Conservation (phyloP, 2,329 filamentous ascomycete genomes). For the Aspergillus ustus region DNA sequence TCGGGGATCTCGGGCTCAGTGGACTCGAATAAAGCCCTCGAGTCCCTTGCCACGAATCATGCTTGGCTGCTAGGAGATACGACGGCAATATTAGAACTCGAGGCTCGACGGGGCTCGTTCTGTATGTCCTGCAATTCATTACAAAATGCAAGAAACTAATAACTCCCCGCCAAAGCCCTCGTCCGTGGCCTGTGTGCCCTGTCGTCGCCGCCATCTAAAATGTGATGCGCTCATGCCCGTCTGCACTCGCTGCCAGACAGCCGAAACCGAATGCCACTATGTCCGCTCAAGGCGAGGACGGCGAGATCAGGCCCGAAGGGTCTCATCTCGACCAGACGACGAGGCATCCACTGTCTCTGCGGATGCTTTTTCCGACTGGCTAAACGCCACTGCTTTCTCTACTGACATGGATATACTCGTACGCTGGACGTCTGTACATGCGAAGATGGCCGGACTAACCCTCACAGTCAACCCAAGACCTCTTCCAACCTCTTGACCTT, state of each 20-base stretch:
- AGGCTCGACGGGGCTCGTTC: background rate
- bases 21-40: background rate
- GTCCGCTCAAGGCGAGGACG: constrained; percentile 52
- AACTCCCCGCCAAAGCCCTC: constrained; percentile 19
- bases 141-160: constrained; percentile 2
- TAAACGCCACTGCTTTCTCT: constrained; percentile 17
- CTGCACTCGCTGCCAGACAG: constrained; percentile 47
- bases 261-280: constrained; percentile 52
- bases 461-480: constrained; percentile 14
- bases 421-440: background rate
- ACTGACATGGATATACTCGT: constrained; percentile 18
- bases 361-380: constrained; percentile 22
- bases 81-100: background rate
- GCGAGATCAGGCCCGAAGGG: constrained; percentile 14
- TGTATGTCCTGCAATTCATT: background rate
- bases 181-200: constrained; percentile 30
- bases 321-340: constrained; percentile 15
- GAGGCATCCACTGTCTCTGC: constrained; percentile 16
- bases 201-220: constrained; percentile 47
- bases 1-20: constrained; percentile 17
- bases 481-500: constrained; percentile 20
- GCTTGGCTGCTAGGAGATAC: background rate
- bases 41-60: background rate
- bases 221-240: constrained; percentile 50
- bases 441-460: background rate